Evolutionary conservation across 805 yeast species (phyloP), one percentile per base, ranked within the genome.

Genomic region (Wickerhamomyces rabaulensis): DNA sequence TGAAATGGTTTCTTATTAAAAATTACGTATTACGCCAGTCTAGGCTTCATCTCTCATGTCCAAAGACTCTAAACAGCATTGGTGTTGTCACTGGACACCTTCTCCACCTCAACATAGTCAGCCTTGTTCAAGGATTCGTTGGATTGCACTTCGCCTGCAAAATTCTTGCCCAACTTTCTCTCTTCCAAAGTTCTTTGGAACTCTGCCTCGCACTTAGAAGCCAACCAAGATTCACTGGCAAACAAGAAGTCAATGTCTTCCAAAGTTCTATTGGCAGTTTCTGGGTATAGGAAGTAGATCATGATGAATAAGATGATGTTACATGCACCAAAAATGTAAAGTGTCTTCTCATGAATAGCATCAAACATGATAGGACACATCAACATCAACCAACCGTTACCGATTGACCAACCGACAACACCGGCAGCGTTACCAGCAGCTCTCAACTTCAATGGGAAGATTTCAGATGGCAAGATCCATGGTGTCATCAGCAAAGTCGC

Each of bases 401-500:
- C 42, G 19, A 40, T 40, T 12, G 42, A 40, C 42, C 42, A 40
- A 19, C 42, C 42, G 6, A 40, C 42, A 29, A 40, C 42, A 29
- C 42, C 42, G 2, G 42, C 42, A 12, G 42, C 42, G 29, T 40
- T 40, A 27, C 42, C 42, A 27, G 42, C 42, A 17, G 42, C 42
- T 40, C 42, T 40, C 9, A 40, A 27, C 27, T 40, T 40, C 37
- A 40, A 40, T 6, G 42, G 42, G 17, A 40, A 40, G 26, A 40
- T 40, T 27, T 40, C 42, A 6, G 42, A 40, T n/a, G 42, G 42
- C 17, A 40, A 19, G 9, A 40, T 20, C 42, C 42, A 40, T 20
- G 42, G 42, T 9, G 42, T 40, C 42, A 40, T 40, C 20, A 40
- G 19, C 17, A 40, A 29, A 6, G 42, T 40, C 4, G 42, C 42